Percentiles rank a stretch among this genome's conserved stretches.
These are phyloP conservation scores for Apiospora arundinis DNA, from an alignment of 2,329 filamentous ascomycete genomes.

Conservation along the genomic window DNA sequence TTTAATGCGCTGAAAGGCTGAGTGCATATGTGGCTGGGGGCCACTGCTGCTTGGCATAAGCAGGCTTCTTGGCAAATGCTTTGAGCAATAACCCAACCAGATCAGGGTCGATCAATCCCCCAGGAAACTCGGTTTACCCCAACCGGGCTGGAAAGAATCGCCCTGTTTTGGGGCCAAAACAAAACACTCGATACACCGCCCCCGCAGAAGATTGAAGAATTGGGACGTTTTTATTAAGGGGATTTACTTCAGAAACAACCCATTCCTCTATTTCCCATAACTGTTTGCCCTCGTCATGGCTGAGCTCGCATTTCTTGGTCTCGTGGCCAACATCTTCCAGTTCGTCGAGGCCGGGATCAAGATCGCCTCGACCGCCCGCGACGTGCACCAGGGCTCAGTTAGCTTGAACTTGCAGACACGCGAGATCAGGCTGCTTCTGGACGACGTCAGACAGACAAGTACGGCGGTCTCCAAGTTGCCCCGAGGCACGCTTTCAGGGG, in stretches of 20 bases:
- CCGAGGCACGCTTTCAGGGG: background rate
- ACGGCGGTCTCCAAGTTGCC: background rate
- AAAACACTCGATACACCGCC: no score
- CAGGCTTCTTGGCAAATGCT: no score
- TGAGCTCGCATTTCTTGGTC: background rate
- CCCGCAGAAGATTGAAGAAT: background rate
- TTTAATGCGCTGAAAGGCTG: no score
- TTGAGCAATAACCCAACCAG: no score
- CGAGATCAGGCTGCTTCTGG: background rate
- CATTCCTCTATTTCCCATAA: no score
- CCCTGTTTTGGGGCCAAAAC: no score
- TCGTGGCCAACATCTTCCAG: conserved; percentile 3
- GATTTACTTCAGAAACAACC: no score
- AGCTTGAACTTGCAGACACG: background rate
- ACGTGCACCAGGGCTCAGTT: background rate
- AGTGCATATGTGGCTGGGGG: no score
- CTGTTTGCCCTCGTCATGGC: conserved; percentile 1
- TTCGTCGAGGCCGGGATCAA: background rate
- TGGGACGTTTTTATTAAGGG: background rate
- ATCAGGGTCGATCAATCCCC: no score
- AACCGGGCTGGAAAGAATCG: no score
- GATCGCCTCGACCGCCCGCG: background rate
- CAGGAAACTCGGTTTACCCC: no score
- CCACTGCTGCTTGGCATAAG: no score
- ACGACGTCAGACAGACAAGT: background rate